Percentiles rank a stretch among this genome's conserved stretches.
phyloP scores from a whole-genome alignment of 495 filamentous ascomycete species.

The Neurospora sp. region DNA sequence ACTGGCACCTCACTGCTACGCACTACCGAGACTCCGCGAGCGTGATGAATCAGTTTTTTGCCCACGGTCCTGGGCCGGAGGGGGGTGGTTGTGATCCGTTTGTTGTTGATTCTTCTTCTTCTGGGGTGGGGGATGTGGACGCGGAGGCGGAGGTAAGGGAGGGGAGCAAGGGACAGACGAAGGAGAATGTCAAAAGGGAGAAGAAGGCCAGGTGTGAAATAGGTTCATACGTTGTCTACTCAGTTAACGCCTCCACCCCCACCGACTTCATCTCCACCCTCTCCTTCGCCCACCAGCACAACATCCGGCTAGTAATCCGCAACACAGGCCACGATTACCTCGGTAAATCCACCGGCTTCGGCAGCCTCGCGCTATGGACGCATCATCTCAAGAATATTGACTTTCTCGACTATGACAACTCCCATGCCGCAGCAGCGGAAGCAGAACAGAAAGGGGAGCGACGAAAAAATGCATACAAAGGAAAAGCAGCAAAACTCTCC shows the following conservation, averaged over 20 bases:
- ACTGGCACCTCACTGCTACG: constrained; percentile 12
- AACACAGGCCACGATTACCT: constrained; percentile 35
- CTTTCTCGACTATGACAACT: constrained; percentile 26
- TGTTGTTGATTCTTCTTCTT: no score
- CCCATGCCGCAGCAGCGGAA: background rate
- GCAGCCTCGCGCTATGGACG: constrained; percentile 36
- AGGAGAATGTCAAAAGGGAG: no score
- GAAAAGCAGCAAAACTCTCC: constrained; percentile 39
- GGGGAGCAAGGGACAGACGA: no score
- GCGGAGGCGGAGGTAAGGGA: no score
- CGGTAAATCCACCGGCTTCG: constrained; percentile 37
- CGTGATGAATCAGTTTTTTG: constrained; percentile 33
- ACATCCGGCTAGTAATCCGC: constrained; percentile 32
- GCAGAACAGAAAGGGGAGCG: background rate
- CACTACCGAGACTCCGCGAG: constrained; percentile 34
- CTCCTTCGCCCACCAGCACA: constrained; percentile 28
- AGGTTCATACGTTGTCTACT: constrained; percentile 43
- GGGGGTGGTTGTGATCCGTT: background rate
- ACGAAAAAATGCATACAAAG: constrained; percentile 18
- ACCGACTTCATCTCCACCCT: constrained; percentile 29
- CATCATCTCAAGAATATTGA: constrained; percentile 37
- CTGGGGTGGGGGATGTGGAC: no score
- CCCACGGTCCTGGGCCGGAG: background rate
- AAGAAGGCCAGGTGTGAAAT: no score
- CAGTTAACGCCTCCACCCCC: constrained; percentile 30